A percentile compares a stretch with the other conserved stretches of the same genome.
phyloP scores from a whole-genome alignment of 2,329 filamentous ascomycete species.

The Trichoderma gracile region DNA sequence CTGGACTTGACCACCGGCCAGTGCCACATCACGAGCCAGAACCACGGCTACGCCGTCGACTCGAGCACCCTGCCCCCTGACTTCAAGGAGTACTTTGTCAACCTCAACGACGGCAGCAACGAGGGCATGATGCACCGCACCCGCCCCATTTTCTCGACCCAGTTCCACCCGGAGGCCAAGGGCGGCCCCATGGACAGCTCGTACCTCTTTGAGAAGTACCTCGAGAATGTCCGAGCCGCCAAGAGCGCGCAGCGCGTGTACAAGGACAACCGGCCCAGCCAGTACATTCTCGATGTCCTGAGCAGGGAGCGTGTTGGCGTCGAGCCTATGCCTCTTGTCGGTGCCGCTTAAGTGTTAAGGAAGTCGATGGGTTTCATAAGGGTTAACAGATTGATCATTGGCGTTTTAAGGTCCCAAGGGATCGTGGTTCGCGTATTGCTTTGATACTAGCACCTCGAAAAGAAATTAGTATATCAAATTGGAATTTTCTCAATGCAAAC shows the following conservation, averaged over 20 bases:
- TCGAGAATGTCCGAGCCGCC: slow-evolving; percentile 85
- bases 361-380: background rate
- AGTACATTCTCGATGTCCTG: slow-evolving; percentile 85
- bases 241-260: slow-evolving; percentile 78
- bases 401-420: background rate
- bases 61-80: slow-evolving; percentile 76
- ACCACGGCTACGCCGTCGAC: slow-evolving; percentile 96
- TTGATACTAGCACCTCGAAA: no score
- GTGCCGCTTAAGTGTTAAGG: slow-evolving; percentile 41
- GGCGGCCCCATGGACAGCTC: slow-evolving; percentile 94
- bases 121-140: slow-evolving; percentile 96
- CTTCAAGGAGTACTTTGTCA: slow-evolving; percentile 98
- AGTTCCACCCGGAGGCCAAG: slow-evolving; percentile 99
- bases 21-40: slow-evolving; percentile 98
- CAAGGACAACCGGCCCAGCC: slow-evolving; percentile 84
- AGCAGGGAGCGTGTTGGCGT: slow-evolving; percentile 95
- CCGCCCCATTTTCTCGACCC: slow-evolving; percentile 94
- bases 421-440: no score
- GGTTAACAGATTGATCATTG: background rate
- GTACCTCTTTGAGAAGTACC: slow-evolving; percentile 95
- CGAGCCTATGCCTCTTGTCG: slow-evolving; percentile 60
- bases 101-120: slow-evolving; percentile 96
- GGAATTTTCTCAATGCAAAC: no score
- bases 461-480: no score
- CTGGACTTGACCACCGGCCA: slow-evolving; percentile 92